Percentiles rank a stretch among this genome's conserved stretches.
Evolutionary conservation across 192 early-diverging fungal species (phyloP).

Genomic region (Umbelopsis vinacea): DNA sequence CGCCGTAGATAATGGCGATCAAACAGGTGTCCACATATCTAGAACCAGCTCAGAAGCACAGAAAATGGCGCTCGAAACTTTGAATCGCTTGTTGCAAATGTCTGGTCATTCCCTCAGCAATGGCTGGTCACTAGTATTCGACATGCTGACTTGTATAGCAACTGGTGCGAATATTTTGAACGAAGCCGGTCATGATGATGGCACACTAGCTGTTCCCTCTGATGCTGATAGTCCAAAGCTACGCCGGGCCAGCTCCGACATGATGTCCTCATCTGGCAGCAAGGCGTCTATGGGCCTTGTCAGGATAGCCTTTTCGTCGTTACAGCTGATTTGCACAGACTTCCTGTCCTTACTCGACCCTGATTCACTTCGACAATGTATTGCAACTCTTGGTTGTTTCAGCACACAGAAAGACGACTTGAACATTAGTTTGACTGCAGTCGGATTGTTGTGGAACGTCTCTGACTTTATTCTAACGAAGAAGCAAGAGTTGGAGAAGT

Average conservation of each 20-base stretch:
- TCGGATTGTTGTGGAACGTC: slow-evolving; percentile 92
- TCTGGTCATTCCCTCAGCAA: slow-evolving; percentile 84
- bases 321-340: slow-evolving; percentile 96
- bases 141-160: slow-evolving; percentile 73
- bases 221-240: background rate
- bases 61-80: slow-evolving; percentile 82
- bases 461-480: slow-evolving; percentile 86
- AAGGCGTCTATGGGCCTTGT: slow-evolving; percentile 52
- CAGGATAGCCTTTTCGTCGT: slow-evolving; percentile 84
- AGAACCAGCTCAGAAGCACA: slow-evolving; percentile 65
- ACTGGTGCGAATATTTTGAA: slow-evolving; percentile 13
- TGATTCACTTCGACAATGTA: slow-evolving; percentile 75
- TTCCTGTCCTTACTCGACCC: slow-evolving; percentile 84
- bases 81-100: slow-evolving; percentile 89
- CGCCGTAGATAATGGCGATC: background rate
- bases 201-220: background rate
- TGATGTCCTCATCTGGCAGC: background rate
- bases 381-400: slow-evolving; percentile 80
- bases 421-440: slow-evolving; percentile 92
- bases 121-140: slow-evolving; percentile 91
- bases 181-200: background rate
- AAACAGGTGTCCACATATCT: background rate
- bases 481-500: slow-evolving; percentile 53
- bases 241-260: slow-evolving; percentile 1
- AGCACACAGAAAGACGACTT: slow-evolving; percentile 85